These are phyloP conservation scores for Hagleromyces aurorensis DNA, from an alignment of 805 yeast genomes.

Conservation along the genomic window DNA sequence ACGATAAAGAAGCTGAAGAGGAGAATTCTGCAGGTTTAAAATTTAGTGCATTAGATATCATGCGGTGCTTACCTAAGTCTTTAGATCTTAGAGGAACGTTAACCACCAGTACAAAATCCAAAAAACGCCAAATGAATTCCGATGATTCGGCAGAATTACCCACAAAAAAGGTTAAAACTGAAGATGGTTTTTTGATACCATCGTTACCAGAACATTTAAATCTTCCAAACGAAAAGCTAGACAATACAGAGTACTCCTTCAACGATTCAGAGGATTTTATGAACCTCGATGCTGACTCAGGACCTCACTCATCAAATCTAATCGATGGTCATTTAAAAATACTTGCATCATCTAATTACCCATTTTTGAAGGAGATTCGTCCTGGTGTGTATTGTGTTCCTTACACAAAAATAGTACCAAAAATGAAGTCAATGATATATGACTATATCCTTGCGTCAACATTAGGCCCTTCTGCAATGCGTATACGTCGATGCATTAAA, in stretches of 20 bases:
- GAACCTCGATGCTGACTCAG: conserved; percentile 29
- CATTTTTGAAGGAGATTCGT: conserved; percentile 53
- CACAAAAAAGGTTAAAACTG: conserved; percentile 37
- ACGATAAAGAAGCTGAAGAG: conserved; percentile 25
- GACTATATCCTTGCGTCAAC: conserved; percentile 54
- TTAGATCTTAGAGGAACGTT: conserved; percentile 42
- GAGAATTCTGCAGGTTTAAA: conserved; percentile 29
- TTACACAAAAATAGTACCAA: conserved; percentile 41
- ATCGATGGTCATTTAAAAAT: conserved; percentile 64
- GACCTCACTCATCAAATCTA: conserved; percentile 27
- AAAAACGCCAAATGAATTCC: conserved; percentile 31
- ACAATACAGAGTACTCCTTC: conserved; percentile 18
- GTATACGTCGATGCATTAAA: conserved; percentile 72
- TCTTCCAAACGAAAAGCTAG: conserved; percentile 22
- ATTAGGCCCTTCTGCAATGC: conserved; percentile 57
- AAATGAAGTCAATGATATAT: conserved; percentile 41
- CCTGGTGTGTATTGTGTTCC: conserved; percentile 59
- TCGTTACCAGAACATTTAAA: conserved; percentile 21
- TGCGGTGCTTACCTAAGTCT: conserved; percentile 33
- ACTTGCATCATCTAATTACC: conserved; percentile 41
- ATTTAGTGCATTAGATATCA: conserved; percentile 39
- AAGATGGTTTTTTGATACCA: conserved; percentile 31
- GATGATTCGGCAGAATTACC: conserved; percentile 13
- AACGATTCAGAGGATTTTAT: conserved; percentile 29
- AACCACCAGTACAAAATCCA: conserved; percentile 32